Conservation (phyloP, 139 green algal species). For the Coccomyxa sp. region DNA sequence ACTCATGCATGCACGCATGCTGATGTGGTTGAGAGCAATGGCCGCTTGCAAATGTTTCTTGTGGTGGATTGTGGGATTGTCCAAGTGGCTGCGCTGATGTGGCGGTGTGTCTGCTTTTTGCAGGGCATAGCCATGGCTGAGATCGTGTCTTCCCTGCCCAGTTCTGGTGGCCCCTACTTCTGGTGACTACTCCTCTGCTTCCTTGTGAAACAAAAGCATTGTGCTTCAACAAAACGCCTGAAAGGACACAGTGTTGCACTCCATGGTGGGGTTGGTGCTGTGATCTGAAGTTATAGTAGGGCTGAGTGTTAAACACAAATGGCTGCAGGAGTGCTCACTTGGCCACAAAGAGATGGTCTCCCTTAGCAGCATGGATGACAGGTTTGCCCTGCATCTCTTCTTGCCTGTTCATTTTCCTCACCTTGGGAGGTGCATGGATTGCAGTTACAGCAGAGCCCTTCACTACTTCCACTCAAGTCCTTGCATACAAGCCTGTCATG, state of each 20-base stretch:
- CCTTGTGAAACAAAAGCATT: not conserved
- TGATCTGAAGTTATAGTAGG: not conserved
- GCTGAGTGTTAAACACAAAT: not conserved
- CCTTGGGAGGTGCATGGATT: too few relatives aligned
- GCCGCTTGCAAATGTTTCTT: too few relatives aligned
- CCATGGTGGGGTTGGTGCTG: not conserved
- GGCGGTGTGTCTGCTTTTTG: not conserved
- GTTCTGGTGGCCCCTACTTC: constrained; percentile 15
- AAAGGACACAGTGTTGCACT: not conserved
- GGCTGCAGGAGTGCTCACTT: not conserved
- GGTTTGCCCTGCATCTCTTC: not conserved
- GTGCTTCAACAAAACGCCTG: not conserved
- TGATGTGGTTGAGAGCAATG: too few relatives aligned
- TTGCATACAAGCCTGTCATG: too few relatives aligned
- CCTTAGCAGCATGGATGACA: not conserved
- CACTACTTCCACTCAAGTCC: too few relatives aligned
- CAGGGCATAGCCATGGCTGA: constrained; percentile 34
- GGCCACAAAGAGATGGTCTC: not conserved
- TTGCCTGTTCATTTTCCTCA: too few relatives aligned
- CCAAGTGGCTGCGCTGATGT: too few relatives aligned
- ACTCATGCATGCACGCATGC: too few relatives aligned
- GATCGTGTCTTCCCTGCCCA: constrained; percentile 45
- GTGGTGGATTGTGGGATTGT: too few relatives aligned
- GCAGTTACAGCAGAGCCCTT: too few relatives aligned
- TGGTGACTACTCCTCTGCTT: not conserved